Evolutionary conservation across 1,284 basidiomycete species (phyloP), one percentile per base, ranked within the genome.

Genomic region (Ceratobasidium sp.): DNA sequence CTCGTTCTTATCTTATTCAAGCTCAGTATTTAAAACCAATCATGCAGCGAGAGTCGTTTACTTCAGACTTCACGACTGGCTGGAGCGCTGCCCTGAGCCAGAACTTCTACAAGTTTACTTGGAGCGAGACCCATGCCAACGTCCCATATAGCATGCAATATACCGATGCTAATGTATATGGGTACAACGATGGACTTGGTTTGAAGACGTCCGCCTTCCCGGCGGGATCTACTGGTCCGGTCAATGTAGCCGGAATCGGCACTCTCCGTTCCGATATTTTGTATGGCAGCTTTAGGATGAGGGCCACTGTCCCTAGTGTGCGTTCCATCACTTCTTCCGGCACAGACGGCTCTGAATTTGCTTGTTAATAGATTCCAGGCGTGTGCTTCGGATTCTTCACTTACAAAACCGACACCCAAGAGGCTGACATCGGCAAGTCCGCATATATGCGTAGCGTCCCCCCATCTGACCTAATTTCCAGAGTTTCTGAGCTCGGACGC

Each of bases 261-360:
- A 71, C 74, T 7, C 19, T 71, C n/a, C 65, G 74, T 14, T 7
- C 22, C 5, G 75, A 78, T 54, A 75, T 78, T n/a, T 31, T 65
- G 8, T 77, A 77, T 61, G 77, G 77, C 11, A 76, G 68, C 14
- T 78, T 78, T 64, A 65, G 77, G 29, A 78, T 78, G 76, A 64
- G 75, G 29, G 77, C 77, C 24, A 62, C 69, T n/a, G 65, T 78
- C 19, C 77, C 77, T 9, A 58, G 53, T 22, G 75, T 76, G 31
- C 41, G 74, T 56, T 24, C 24, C 7, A 13, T 24, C 11, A 19
- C 6, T 8, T 7, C 19, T 27, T 1, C 31, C 24, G 16, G 22
- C 43, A 27, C 29, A 7, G 13, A 14, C n/a, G 2, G 4, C 24
- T 14, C 29, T 63, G 27, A 27, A 46, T 49, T 71, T 72, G 31